Evolutionary conservation across 495 filamentous ascomycete species (phyloP).

Genomic region (Bombardia bombarda): DNA sequence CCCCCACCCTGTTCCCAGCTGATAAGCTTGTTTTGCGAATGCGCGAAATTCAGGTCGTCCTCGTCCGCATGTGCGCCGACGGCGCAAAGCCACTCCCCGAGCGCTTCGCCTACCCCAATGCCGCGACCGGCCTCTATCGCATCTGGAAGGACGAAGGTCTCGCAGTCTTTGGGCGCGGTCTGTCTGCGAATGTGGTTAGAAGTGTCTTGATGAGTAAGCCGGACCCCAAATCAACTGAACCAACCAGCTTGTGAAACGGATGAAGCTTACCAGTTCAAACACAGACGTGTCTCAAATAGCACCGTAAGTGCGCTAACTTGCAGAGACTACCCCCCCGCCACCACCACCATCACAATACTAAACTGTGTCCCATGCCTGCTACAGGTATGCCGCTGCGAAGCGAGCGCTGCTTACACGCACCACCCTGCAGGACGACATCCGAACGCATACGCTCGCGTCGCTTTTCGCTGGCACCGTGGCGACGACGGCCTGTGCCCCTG

Average conservation of each 20-base stretch:
- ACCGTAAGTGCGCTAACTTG: conserved; percentile 12
- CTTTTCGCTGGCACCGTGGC: conserved; percentile 30
- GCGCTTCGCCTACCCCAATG: conserved; percentile 33
- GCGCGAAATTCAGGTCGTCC: too few relatives aligned
- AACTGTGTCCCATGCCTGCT: neutral
- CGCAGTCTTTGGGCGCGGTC: conserved; percentile 24
- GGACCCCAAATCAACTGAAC: neutral
- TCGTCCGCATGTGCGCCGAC: conserved; percentile 74
- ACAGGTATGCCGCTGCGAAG: conserved; percentile 27
- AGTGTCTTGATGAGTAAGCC: conserved; percentile 34
- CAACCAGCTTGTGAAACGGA: neutral
- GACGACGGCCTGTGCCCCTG: conserved; percentile 30
- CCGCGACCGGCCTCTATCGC: conserved; percentile 20
- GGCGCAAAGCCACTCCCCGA: conserved; percentile 57
- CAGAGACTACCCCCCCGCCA: neutral
- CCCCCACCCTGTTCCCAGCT: too few relatives aligned
- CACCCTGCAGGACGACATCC: conserved; percentile 22
- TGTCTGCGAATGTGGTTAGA: conserved; percentile 28
- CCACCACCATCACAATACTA: neutral
- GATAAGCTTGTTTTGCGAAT: too few relatives aligned
- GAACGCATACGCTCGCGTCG: conserved; percentile 26
- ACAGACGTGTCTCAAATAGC: conserved; percentile 31
- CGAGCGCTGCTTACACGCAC: conserved; percentile 17
- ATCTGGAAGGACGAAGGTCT: conserved; percentile 28
- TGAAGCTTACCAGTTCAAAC: neutral